These are phyloP conservation scores for Trichoderma gracile DNA, from an alignment of 2,329 filamentous ascomycete species.

Conservation along the genomic window DNA sequence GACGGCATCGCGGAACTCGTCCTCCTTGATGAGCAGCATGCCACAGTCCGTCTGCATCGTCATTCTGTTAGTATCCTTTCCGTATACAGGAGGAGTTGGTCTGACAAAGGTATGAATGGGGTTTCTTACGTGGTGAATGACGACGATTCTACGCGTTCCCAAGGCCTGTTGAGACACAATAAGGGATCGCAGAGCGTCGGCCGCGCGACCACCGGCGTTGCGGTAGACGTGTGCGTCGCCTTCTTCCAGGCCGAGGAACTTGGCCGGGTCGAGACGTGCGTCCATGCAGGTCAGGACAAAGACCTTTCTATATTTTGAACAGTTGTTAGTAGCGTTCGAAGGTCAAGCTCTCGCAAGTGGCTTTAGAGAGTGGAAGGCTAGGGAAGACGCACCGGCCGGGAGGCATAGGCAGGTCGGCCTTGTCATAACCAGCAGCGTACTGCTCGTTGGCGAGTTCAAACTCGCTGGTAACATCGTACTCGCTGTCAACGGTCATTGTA, in stretches of 20 bases:
- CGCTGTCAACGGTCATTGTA: too few relatives aligned
- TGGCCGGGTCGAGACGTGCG: conserved; percentile 67
- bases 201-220: conserved; percentile 67
- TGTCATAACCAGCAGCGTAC: conserved; percentile 66
- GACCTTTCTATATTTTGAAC: conserved; percentile 42
- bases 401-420: conserved; percentile 66
- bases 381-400: conserved; percentile 55
- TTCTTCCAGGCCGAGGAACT: conserved; percentile 68
- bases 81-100: not conserved
- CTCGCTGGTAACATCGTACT: conserved; percentile 32
- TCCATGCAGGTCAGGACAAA: conserved; percentile 75
- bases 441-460: conserved; percentile 45
- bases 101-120: too few relatives aligned
- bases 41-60: conserved; percentile 43
- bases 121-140: conserved; percentile 63
- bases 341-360: too few relatives aligned
- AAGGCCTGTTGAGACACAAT: conserved; percentile 79
- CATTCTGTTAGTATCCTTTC: not conserved
- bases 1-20: conserved; percentile 56
- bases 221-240: conserved; percentile 79
- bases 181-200: conserved; percentile 71
- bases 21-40: conserved; percentile 70
- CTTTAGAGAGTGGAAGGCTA: too few relatives aligned
- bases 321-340: too few relatives aligned
- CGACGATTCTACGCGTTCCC: conserved; percentile 71